Evolutionary conservation across 495 filamentous ascomycete species (phyloP).

Genomic region (Oidiodendron maius): DNA sequence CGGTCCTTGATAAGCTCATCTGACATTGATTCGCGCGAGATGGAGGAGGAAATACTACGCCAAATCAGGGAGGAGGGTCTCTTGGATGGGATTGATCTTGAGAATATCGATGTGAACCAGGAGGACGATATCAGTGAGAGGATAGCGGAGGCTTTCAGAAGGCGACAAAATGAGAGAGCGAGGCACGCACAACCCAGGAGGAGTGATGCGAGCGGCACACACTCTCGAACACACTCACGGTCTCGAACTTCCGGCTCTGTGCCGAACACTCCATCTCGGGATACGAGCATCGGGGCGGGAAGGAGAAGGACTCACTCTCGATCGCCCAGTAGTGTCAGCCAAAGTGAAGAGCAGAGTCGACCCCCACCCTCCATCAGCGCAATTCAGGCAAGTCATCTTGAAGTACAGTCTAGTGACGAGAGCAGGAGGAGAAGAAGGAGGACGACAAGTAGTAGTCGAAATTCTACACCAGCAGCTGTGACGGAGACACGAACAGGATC

Average conservation of each 20-base stretch:
- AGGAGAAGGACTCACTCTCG: constrained; percentile 32
- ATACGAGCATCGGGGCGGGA: constrained; percentile 8
- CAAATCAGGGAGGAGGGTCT: constrained; percentile 87
- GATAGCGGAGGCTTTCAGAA: constrained; percentile 80
- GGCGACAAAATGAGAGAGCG: constrained; percentile 54
- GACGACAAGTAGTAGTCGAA: constrained; percentile 34
- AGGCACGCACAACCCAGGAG: constrained; percentile 29
- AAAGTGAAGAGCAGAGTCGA: constrained; percentile 22
- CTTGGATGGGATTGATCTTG: constrained; percentile 77
- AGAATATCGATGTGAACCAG: constrained; percentile 66
- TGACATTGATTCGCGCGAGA: constrained; percentile 63
- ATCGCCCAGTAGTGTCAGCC: constrained; percentile 21
- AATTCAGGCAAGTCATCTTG: constrained; percentile 29
- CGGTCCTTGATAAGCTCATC: constrained; percentile 74
- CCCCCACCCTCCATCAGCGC: constrained; percentile 35
- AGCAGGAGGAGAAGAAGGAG: constrained; percentile 33
- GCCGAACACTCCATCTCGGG: constrained; percentile 14
- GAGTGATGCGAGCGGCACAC: constrained; percentile 29
- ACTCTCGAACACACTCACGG: not conserved
- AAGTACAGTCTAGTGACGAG: constrained; percentile 35
- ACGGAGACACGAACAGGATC: constrained; percentile 37
- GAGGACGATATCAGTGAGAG: constrained; percentile 84
- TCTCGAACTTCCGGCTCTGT: constrained; percentile 5
- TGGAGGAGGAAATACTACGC: constrained; percentile 82
- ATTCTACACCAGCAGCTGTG: constrained; percentile 34